A percentile compares a stretch with the other conserved stretches of the same genome.
These are phyloP conservation scores for Ambrosia trifida DNA, from an alignment of 129 eudicot genomes.

Conservation along the genomic window DNA sequence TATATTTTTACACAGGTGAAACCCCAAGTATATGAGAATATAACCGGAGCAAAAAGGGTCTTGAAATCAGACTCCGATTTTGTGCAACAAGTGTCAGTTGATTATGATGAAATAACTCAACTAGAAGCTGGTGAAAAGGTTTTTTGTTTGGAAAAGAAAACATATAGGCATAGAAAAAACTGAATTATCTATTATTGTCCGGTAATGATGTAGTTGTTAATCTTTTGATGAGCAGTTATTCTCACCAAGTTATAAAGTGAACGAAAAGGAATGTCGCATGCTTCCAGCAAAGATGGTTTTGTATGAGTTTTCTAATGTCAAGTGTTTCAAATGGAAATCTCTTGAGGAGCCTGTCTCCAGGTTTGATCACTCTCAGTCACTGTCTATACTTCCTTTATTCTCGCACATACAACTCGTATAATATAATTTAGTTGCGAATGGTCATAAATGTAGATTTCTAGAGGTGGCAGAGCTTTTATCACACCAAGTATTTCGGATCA, in stretches of 20 bases:
- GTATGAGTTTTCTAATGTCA: background rate
- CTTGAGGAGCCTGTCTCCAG: background rate
- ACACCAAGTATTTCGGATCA: no score
- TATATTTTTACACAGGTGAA: background rate
- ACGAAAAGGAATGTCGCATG: background rate
- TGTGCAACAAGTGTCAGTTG: no score
- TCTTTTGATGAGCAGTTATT: background rate
- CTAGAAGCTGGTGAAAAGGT: background rate
- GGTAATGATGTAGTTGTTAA: background rate
- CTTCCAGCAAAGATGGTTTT: constrained; percentile 7
- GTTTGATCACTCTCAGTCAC: background rate
- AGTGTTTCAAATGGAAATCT: background rate
- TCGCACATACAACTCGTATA: no score
- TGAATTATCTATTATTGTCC: background rate
- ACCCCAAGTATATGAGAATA: background rate
- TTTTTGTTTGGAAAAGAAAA: background rate
- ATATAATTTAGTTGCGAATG: no score
- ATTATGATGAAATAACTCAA: no score
- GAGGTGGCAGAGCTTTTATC: no score
- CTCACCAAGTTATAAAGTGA: background rate
- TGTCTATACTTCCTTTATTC: no score
- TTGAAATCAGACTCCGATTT: background rate
- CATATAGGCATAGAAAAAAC: background rate
- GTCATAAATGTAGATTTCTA: no score
- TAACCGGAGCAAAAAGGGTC: background rate